Base-by-base conservation (phyloP, 176 grass and related monocot genomes). In the Oryza australiensis region DNA sequence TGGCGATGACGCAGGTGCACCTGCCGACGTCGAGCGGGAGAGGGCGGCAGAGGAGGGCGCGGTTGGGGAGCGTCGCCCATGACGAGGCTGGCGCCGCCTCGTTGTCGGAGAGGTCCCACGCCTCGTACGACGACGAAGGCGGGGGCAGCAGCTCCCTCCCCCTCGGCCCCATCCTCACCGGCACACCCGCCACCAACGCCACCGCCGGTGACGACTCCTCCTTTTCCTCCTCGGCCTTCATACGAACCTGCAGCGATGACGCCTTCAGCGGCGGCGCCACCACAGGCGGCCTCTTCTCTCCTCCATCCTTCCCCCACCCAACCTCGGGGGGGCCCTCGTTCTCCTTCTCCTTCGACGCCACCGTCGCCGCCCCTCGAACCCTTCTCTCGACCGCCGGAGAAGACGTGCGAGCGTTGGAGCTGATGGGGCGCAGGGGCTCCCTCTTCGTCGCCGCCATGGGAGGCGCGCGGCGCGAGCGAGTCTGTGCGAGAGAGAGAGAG, bases 31-130 rank as follows among this genome's bases (percentile, higher is more conserved):
- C 95, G 55, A 93, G 49, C 48, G 88, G 92, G 79, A 98, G 90
- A 18, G 95, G 92, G 68, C 90, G 66, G 75, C 80, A 98, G 72
- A 98, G 73, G 82, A 98, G 88, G 40, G 90, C 92, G 88, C 95
- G 93, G 73, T 98, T 98, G 62, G 92, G 88, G 48, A 98, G 95
- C 20, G 90, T 95, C 48, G 95, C 86, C 92, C 95, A 95, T 2
- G 95, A 98, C 12, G 95, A 91, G 13, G 92, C 95, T 22, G 92
- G 92, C 26, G 92, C 92, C 15, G 95, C 89, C 72, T 95, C 92
- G 35, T 85, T 91, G 81, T 95, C 90, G 24, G 92, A 95, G 83
- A 98, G 94, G 72, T 98, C 92, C 95, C 95, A 98, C 35, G 90
- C 87, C 76, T 94, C 95, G 33, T 88, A 98, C 11, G 82, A 91